Conservation (phyloP, 306 rosid genomes). For the Begonia loranthoides region DNA sequence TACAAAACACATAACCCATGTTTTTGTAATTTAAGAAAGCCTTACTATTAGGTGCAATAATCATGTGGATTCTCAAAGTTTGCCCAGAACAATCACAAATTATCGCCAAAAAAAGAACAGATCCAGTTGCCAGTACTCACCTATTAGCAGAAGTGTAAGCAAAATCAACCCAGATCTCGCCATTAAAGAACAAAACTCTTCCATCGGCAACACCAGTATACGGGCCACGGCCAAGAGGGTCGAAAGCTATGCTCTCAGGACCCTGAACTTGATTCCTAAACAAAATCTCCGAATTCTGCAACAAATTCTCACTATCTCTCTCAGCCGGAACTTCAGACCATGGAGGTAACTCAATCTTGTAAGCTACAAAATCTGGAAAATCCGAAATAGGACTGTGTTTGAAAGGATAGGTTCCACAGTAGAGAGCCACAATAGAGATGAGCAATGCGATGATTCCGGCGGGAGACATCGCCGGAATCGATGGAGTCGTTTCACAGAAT, state of each 20-base stretch:
- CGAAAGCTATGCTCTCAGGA: slow-evolving; percentile 83
- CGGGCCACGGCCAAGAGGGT: slow-evolving; percentile 85
- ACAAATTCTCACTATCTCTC: slow-evolving; percentile 42
- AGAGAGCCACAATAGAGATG: slow-evolving; percentile 39
- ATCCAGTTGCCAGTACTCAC: slow-evolving; percentile 11
- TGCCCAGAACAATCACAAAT: no score
- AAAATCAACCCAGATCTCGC: slow-evolving; percentile 59
- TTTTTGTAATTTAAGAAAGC: no score
- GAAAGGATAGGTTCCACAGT: slow-evolving; percentile 72
- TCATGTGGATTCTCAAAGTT: no score
- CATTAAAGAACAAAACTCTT: slow-evolving; percentile 56
- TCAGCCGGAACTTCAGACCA: slow-evolving; percentile 55
- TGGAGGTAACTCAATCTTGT: slow-evolving; percentile 30
- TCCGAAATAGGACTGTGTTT: slow-evolving; percentile 44
- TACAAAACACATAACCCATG: no score
- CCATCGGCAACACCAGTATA: slow-evolving; percentile 94
- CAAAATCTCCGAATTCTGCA: slow-evolving; percentile 66
- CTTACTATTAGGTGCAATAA: no score
- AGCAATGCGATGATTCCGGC: slow-evolving; percentile 15
- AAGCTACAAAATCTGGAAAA: slow-evolving; percentile 46
- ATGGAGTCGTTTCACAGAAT: no score
- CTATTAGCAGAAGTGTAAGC: slow-evolving; percentile 74
- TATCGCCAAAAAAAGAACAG: no score
- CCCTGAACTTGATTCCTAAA: slow-evolving; percentile 67
- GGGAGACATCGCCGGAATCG: slow-evolving; percentile 19